Evolutionary conservation across 805 yeast species (phyloP).

Genomic region (Dipodascopsis uninucleata): DNA sequence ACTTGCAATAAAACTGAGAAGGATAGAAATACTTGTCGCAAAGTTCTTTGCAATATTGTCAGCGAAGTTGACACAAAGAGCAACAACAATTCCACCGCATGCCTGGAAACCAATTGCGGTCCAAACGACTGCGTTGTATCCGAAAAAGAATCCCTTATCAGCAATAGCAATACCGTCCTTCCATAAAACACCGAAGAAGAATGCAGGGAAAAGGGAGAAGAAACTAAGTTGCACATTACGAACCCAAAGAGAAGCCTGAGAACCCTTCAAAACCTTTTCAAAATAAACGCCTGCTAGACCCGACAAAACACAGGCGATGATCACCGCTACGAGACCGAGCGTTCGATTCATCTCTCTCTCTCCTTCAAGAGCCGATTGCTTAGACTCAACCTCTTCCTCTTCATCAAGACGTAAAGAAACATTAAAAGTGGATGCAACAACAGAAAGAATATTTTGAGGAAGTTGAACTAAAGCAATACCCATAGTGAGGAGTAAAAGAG

Average conservation of each 20-base stretch:
- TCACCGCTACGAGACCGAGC: slow-evolving; percentile 39
- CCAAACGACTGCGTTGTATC: slow-evolving; percentile 41
- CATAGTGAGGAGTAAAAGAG: slow-evolving; percentile 38
- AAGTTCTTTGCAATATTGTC: slow-evolving; percentile 44
- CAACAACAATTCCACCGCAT: slow-evolving; percentile 42
- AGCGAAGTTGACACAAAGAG: slow-evolving; percentile 43
- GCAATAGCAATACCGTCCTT: slow-evolving; percentile 38
- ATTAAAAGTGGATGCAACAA: slow-evolving; percentile 20
- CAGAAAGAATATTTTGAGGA: slow-evolving; percentile 33
- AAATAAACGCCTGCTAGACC: slow-evolving; percentile 46
- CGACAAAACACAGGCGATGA: slow-evolving; percentile 39
- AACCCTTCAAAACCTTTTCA: slow-evolving; percentile 42
- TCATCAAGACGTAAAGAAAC: slow-evolving; percentile 7
- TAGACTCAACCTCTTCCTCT: slow-evolving; percentile 18
- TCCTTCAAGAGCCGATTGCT: slow-evolving; percentile 14
- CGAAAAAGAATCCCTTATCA: slow-evolving; percentile 40
- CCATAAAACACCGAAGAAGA: slow-evolving; percentile 37
- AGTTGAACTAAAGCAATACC: slow-evolving; percentile 43
- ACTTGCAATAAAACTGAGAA: slow-evolving; percentile 40
- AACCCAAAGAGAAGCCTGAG: slow-evolving; percentile 38
- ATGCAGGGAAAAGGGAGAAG: slow-evolving; percentile 42
- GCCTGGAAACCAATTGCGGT: slow-evolving; percentile 41
- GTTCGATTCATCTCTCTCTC: slow-evolving; percentile 30
- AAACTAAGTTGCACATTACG: slow-evolving; percentile 42
- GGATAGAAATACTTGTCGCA: slow-evolving; percentile 41